These are phyloP conservation scores for Trichoderma pleuroti DNA, from an alignment of 2,329 filamentous ascomycete genomes.

Conservation along the genomic window DNA sequence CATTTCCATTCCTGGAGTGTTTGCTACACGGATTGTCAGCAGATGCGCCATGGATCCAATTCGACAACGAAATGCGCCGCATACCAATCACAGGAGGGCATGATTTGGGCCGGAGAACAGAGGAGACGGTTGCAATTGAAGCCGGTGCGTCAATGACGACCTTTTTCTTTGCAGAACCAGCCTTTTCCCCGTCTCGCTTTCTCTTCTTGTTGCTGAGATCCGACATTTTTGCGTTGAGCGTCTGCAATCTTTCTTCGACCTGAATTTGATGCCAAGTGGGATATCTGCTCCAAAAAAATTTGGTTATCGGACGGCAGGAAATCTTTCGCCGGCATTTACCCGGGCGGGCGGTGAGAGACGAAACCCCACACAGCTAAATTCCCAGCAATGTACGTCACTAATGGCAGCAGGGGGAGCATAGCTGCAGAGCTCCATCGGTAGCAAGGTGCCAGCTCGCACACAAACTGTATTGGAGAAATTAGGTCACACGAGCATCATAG, in stretches of 20 bases:
- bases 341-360: slow-evolving; percentile 25
- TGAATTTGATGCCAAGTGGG: slow-evolving; percentile 22
- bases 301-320: slow-evolving; percentile 27
- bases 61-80: neutral
- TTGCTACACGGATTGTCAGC: slow-evolving; percentile 33
- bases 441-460: neutral
- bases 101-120: slow-evolving; percentile 43
- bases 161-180: slow-evolving; percentile 49
- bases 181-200: slow-evolving; percentile 46
- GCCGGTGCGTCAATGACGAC: slow-evolving; percentile 44
- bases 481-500: slow-evolving; percentile 6
- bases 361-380: neutral
- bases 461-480: slow-evolving; percentile 1
- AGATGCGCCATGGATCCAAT: neutral
- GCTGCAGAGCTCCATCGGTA: slow-evolving; percentile 17
- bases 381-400: slow-evolving; percentile 15
- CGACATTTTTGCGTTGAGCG: slow-evolving; percentile 33
- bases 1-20: slow-evolving; percentile 36
- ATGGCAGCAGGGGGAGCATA: slow-evolving; percentile 7
- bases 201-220: slow-evolving; percentile 48
- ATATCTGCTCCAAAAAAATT: slow-evolving; percentile 29
- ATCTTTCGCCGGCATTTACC: slow-evolving; percentile 27
- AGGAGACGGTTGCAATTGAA: slow-evolving; percentile 43
- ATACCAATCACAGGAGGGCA: slow-evolving; percentile 55
- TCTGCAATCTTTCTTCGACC: neutral